A percentile compares a stretch with the other conserved stretches of the same genome.
These are phyloP conservation scores for Colletotrichum ledebouriae DNA, from an alignment of 2,329 filamentous ascomycete genomes.

Conservation along the genomic window DNA sequence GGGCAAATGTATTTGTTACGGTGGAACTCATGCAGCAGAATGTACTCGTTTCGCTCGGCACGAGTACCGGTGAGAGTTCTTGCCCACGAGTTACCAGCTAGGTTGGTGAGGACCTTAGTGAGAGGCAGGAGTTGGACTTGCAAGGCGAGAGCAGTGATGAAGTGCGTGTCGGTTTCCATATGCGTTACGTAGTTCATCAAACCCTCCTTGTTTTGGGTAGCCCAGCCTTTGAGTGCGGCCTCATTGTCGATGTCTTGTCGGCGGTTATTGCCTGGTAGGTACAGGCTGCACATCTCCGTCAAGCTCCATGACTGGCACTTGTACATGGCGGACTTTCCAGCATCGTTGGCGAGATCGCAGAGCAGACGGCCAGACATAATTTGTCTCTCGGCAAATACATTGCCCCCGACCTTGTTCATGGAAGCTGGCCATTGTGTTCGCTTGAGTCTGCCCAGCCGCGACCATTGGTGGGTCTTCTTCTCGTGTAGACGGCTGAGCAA, in stretches of 20 bases:
- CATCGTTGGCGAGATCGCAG: conserved; percentile 95
- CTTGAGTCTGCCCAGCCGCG: conserved; percentile 88
- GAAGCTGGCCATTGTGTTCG: conserved; percentile 88
- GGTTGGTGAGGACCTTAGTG: conserved; percentile 94
- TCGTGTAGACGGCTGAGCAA: conserved; percentile 88
- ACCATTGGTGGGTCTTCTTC: conserved; percentile 94
- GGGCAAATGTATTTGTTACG: conserved; percentile 98
- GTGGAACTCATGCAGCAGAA: conserved; percentile 96
- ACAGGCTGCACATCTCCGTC: conserved; percentile 96
- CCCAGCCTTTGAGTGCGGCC: conserved; percentile 87
- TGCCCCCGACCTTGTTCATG: conserved; percentile 87
- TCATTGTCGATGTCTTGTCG: conserved; percentile 93
- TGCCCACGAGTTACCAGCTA: conserved; percentile 98
- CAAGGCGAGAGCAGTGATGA: conserved; percentile 90
- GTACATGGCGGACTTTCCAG: conserved; percentile 95
- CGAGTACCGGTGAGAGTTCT: conserved; percentile 94
- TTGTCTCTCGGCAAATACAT: conserved; percentile 93
- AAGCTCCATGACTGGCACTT: conserved; percentile 99
- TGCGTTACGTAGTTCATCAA: conserved; percentile 94
- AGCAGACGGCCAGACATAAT: conserved; percentile 89
- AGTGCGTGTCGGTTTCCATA: conserved; percentile 95
- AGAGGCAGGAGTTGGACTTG: conserved; percentile 92
- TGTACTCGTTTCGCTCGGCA: conserved; percentile 98
- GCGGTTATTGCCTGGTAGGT: conserved; percentile 78
- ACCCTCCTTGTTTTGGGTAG: conserved; percentile 80